A percentile compares a stretch with the other conserved stretches of the same genome.
These are phyloP conservation scores for Cinchona pubescens DNA, from an alignment of 257 asterid genomes.

Conservation along the genomic window DNA sequence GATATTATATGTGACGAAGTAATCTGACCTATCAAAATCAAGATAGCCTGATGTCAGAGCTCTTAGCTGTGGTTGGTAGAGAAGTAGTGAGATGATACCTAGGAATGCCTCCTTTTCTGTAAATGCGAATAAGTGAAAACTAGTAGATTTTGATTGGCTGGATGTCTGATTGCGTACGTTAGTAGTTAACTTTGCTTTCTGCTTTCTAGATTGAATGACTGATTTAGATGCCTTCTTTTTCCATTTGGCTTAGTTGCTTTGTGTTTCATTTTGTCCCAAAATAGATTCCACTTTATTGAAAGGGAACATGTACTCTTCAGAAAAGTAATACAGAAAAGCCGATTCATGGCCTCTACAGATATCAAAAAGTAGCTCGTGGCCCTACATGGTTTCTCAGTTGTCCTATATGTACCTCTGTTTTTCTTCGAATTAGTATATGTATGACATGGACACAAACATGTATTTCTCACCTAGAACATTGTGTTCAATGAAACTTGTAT, in stretches of 20 bases:
- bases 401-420: not conserved
- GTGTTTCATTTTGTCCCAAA: not conserved
- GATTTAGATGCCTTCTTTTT: not conserved
- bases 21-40: not conserved
- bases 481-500: not conserved
- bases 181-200: not conserved
- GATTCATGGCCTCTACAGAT: not conserved
- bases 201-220: not conserved
- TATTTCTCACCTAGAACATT: not conserved
- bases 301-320: not conserved
- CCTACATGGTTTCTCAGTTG: not conserved
- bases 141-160: slow-evolving; percentile 1
- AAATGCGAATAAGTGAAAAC: not conserved
- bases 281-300: not conserved
- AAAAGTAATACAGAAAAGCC: not conserved
- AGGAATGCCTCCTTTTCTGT: not conserved
- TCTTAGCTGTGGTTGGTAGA: not conserved
- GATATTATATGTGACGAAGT: not conserved
- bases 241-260: not conserved
- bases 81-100: not conserved
- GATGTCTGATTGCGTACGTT: too few species aligned
- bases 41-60: not conserved
- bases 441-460: too few species aligned
- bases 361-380: not conserved
- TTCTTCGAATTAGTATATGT: not conserved